phyloP scores from a whole-genome alignment of 202 grass and related monocot species.

The Saccharum hybrid region DNA sequence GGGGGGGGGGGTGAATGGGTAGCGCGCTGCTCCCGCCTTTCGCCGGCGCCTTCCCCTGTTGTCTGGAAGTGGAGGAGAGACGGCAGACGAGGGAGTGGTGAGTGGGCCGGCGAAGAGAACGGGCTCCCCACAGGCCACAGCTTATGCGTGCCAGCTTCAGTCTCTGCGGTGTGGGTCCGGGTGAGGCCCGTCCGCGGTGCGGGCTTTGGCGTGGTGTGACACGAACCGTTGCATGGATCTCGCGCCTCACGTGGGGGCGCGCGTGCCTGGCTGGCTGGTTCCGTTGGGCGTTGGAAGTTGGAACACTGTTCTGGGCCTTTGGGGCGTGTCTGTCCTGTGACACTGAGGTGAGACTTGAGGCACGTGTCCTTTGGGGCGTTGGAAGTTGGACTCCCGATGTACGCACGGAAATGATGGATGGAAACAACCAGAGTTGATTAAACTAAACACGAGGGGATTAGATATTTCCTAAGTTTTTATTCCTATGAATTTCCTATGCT shows the following conservation, averaged over 20 bases:
- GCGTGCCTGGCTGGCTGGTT: neutral
- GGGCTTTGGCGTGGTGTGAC: conserved; percentile 8
- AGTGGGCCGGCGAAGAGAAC: conserved; percentile 21
- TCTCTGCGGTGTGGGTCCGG: neutral
- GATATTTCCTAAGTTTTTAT: no score
- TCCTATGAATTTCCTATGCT: no score
- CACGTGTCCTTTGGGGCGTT: no score
- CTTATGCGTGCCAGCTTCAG: neutral
- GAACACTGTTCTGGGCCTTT: neutral
- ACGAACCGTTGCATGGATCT: conserved; percentile 14
- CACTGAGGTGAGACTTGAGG: neutral
- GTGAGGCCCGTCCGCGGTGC: neutral
- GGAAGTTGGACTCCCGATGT: no score
- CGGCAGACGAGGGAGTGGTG: neutral
- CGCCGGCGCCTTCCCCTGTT: neutral
- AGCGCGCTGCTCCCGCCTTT: neutral
- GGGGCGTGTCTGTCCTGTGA: neutral
- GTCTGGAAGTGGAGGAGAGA: neutral
- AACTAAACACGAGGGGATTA: no score
- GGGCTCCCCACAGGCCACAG: neutral
- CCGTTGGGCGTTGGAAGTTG: neutral
- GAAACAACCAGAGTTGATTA: no score
- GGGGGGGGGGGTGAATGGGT: neutral
- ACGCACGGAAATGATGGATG: no score
- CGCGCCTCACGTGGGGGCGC: neutral